Evolutionary conservation across 2,329 filamentous ascomycete genomes (phyloP).

Genomic region (Paraphoma chrysanthemicola): DNA sequence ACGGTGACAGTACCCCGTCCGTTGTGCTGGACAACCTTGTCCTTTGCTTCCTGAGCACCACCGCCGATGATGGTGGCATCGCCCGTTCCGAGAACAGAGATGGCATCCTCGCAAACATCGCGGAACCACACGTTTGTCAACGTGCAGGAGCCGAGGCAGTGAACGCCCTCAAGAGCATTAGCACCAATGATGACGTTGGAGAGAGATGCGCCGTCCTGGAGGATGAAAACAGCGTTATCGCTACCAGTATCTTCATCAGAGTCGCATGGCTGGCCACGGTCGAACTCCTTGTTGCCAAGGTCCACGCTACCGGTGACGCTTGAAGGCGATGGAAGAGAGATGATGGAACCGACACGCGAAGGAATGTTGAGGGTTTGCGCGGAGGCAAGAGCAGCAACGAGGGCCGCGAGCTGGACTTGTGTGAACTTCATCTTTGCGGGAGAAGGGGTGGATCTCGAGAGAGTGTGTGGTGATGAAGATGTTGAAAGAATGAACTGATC

Average conservation of each 20-base stretch:
- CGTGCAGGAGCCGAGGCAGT: conserved; percentile 58
- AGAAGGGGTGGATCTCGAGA: background rate
- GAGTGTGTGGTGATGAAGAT: background rate
- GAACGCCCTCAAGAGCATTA: conserved; percentile 59
- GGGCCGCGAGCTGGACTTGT: conserved; percentile 24
- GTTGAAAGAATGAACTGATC: background rate
- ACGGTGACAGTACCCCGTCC: conserved; percentile 30
- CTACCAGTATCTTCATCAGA: conserved; percentile 31
- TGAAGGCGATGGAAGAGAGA: conserved; percentile 34
- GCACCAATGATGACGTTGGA: conserved; percentile 62
- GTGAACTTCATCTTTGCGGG: conserved; percentile 26
- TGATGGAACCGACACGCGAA: conserved; percentile 33
- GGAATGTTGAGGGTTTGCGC: conserved; percentile 45
- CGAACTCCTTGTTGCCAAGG: conserved; percentile 29
- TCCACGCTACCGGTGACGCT: conserved; percentile 27
- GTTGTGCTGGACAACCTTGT: conserved; percentile 49
- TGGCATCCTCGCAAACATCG: conserved; percentile 43
- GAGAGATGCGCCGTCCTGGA: conserved; percentile 57
- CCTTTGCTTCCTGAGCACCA: conserved; percentile 39
- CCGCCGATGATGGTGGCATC: conserved; percentile 46
- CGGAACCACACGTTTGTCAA: conserved; percentile 43
- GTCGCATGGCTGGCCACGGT: conserved; percentile 28
- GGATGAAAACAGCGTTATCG: conserved; percentile 57
- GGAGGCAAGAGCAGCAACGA: conserved; percentile 31
- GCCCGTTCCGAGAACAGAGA: conserved; percentile 35